Percentiles rank a stretch among this genome's conserved stretches.
phyloP scores from a whole-genome alignment of 2,329 filamentous ascomycete genomes.

The Microsporum ferrugineum region DNA sequence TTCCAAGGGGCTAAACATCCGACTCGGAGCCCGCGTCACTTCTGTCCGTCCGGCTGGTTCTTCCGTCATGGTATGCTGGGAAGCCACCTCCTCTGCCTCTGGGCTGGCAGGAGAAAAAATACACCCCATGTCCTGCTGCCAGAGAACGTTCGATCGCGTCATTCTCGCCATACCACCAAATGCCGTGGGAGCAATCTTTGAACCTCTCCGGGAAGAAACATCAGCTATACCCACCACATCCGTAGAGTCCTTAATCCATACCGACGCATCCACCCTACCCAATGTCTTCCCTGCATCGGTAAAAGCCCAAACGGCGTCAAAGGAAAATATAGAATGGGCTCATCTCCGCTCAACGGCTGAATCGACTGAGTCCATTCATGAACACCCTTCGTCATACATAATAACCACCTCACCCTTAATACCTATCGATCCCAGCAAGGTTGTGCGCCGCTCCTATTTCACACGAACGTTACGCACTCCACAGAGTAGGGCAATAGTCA shows the following conservation, averaged over 20 bases:
- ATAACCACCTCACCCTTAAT: slow-evolving; percentile 44
- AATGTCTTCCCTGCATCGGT: not conserved
- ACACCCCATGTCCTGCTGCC: not conserved
- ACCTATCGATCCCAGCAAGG: slow-evolving; percentile 28
- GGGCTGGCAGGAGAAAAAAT: not conserved
- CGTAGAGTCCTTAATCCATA: slow-evolving; percentile 41
- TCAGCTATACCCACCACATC: slow-evolving; percentile 37
- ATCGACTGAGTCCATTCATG: slow-evolving; percentile 43
- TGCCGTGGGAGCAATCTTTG: slow-evolving; percentile 40
- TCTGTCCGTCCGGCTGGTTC: slow-evolving; percentile 13
- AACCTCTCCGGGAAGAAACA: slow-evolving; percentile 31
- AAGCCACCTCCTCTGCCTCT: slow-evolving; percentile 11
- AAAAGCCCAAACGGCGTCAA: not conserved
- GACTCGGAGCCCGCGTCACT: slow-evolving; percentile 26
- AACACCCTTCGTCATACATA: slow-evolving; percentile 40
- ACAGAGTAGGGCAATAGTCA: slow-evolving; percentile 39
- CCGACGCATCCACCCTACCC: slow-evolving; percentile 18
- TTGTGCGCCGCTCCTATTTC: slow-evolving; percentile 40
- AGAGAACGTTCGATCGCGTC: slow-evolving; percentile 40
- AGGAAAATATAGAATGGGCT: slow-evolving; percentile 22
- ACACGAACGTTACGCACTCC: slow-evolving; percentile 43
- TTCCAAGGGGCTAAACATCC: slow-evolving; percentile 31
- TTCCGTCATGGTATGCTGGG: slow-evolving; percentile 17
- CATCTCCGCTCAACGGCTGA: slow-evolving; percentile 26
- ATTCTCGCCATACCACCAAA: slow-evolving; percentile 47